phyloP scores from a whole-genome alignment of 768 basidiomycete species.

The Leucocoprinus leucothites region DNA sequence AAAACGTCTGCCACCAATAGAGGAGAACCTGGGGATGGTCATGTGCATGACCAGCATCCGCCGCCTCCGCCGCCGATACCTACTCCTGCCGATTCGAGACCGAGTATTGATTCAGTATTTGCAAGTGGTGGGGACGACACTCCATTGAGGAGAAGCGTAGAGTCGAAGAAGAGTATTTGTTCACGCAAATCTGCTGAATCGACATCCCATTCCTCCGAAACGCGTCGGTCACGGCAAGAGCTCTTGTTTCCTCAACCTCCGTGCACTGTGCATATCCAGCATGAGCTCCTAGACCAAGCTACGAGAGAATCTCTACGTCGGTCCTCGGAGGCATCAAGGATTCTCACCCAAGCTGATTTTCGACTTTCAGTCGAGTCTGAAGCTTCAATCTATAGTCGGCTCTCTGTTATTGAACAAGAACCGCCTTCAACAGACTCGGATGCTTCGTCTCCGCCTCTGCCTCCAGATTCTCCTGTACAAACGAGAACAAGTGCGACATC shows the following conservation, averaged over 20 bases:
- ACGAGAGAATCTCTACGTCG: constrained; percentile 7
- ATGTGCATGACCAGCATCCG: constrained; percentile 14
- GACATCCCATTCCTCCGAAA: neutral
- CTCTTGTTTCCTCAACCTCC: constrained; percentile 7
- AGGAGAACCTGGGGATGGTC: constrained; percentile 5
- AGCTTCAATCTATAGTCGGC: constrained; percentile 30
- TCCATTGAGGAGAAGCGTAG: constrained; percentile 4
- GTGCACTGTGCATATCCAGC: constrained; percentile 6
- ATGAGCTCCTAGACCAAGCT: neutral
- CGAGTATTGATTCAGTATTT: constrained; percentile 18
- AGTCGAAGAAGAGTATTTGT: constrained; percentile 9
- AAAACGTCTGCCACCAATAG: neutral
- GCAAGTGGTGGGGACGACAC: neutral
- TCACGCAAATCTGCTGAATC: constrained; percentile 6
- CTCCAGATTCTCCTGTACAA: neutral
- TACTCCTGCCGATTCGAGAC: constrained; percentile 18
- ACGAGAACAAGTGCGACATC: neutral
- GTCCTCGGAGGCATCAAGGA: constrained; percentile 7
- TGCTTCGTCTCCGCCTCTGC: neutral
- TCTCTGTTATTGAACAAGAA: constrained; percentile 18
- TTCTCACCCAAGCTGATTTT: constrained; percentile 5
- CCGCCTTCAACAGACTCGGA: neutral
- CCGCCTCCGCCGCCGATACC: no score
- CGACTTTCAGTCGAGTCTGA: constrained; percentile 25
- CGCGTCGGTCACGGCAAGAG: constrained; percentile 6